Evolutionary conservation across 768 basidiomycete species (phyloP).

Genomic region (Calocybe cyanea): DNA sequence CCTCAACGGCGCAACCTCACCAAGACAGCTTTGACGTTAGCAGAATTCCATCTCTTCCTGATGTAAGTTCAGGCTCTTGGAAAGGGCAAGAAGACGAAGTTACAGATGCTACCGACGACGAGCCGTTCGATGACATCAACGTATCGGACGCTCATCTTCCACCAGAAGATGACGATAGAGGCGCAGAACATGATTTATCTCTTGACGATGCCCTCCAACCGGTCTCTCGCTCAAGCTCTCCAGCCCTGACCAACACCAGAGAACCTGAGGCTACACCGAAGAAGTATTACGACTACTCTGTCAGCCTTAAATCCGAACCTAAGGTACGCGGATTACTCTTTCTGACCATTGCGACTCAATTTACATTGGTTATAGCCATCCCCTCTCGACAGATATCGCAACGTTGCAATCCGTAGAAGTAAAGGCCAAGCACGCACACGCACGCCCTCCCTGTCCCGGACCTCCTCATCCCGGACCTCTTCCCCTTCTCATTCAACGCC

Average conservation of each 20-base stretch:
- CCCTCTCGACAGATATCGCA: constrained; percentile 58
- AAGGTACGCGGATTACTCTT: constrained; percentile 35
- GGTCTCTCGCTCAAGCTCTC: constrained; percentile 31
- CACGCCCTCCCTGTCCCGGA: constrained; percentile 66
- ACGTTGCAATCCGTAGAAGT: constrained; percentile 55
- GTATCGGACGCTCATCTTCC: constrained; percentile 49
- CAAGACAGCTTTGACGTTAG: constrained; percentile 59
- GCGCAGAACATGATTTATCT: constrained; percentile 38
- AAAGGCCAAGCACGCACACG: constrained; percentile 38
- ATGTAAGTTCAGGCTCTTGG: constrained; percentile 27
- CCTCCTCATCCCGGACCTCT: constrained; percentile 53
- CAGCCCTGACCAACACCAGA: constrained; percentile 30
- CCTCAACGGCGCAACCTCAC: constrained; percentile 28
- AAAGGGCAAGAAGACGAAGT: constrained; percentile 33
- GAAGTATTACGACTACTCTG: constrained; percentile 55
- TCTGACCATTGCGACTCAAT: background rate
- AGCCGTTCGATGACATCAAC: constrained; percentile 46
- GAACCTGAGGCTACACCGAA: constrained; percentile 40
- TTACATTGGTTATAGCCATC: constrained; percentile 42
- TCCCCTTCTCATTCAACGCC: constrained; percentile 66
- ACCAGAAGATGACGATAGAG: constrained; percentile 38
- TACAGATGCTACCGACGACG: constrained; percentile 31
- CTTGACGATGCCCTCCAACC: constrained; percentile 56
- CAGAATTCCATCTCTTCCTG: constrained; percentile 51
- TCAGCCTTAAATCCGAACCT: constrained; percentile 57